These are phyloP conservation scores for Dactylis glomerata DNA, from an alignment of 176 grass and related monocot species.

Conservation along the genomic window DNA sequence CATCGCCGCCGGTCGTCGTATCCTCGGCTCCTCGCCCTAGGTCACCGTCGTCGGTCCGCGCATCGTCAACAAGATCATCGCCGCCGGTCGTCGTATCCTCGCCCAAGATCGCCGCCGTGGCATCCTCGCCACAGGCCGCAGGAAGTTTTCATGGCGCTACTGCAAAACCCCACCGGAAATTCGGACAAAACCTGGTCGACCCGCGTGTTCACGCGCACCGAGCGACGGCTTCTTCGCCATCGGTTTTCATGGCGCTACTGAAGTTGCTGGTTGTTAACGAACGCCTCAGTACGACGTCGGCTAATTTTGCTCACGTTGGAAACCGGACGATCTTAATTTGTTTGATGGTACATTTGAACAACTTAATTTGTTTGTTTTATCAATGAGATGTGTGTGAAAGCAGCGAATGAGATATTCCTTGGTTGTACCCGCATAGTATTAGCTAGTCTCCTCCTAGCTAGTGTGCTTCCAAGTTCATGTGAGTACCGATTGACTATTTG, in stretches of 20 bases:
- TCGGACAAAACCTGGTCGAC: too few relatives aligned
- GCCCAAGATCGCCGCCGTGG: too few relatives aligned
- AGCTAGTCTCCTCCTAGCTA: neutral
- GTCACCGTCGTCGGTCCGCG: too few relatives aligned
- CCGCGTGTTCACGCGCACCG: too few relatives aligned
- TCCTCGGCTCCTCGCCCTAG: neutral
- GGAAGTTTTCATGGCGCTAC: neutral
- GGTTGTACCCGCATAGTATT: neutral
- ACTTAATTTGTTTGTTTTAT: too few relatives aligned
- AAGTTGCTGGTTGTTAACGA: neutral
- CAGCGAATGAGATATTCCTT: slow-evolving; percentile 4
- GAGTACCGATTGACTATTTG: slow-evolving; percentile 15
- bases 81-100: too few relatives aligned
- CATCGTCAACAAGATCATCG: too few relatives aligned
- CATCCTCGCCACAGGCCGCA: neutral
- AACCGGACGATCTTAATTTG: neutral
- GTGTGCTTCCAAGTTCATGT: slow-evolving; percentile 26
- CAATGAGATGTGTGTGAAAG: neutral
- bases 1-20: neutral
- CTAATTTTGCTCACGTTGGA: neutral
- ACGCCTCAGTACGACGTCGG: neutral
- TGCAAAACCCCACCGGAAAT: too few relatives aligned
- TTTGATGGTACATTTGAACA: neutral
- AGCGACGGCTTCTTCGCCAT: neutral
- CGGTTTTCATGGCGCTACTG: neutral